Conservation (phyloP, 352 stramenopile species). For the Phytopythium vexans region DNA sequence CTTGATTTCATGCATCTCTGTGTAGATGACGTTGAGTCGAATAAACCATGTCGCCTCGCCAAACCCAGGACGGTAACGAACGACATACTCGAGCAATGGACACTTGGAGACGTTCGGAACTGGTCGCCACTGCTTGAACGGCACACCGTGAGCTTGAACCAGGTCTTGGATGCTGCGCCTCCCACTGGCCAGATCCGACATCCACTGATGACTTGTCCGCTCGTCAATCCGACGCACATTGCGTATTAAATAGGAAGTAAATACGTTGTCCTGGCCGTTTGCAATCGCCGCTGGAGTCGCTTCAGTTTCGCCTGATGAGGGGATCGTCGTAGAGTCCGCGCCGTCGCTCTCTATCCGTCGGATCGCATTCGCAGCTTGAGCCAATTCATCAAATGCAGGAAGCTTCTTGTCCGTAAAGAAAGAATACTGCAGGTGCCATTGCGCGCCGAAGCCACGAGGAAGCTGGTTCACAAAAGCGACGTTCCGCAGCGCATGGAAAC, state of each 20-base stretch:
- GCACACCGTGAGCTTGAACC: slow-evolving; percentile 72
- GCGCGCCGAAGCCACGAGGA: slow-evolving; percentile 69
- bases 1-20: slow-evolving; percentile 83
- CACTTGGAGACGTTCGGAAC: slow-evolving; percentile 76
- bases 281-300: slow-evolving; percentile 5
- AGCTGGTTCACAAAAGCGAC: slow-evolving; percentile 74
- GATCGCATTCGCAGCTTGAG: slow-evolving; percentile 48
- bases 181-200: slow-evolving; percentile 67
- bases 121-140: slow-evolving; percentile 82
- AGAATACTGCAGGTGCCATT: slow-evolving; percentile 85
- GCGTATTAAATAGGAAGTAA: slow-evolving; percentile 80
- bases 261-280: slow-evolving; percentile 41
- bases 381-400: slow-evolving; percentile 67
- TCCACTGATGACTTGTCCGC: slow-evolving; percentile 75
- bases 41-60: slow-evolving; percentile 83
- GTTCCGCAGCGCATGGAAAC: slow-evolving; percentile 65
- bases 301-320: background rate
- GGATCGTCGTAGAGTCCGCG: slow-evolving; percentile 1
- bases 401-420: slow-evolving; percentile 80
- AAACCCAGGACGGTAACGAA: slow-evolving; percentile 66
- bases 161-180: slow-evolving; percentile 62
- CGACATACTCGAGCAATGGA: slow-evolving; percentile 73
- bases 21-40: slow-evolving; percentile 83
- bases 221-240: slow-evolving; percentile 81
- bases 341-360: slow-evolving; percentile 20